Conservation (phyloP, 2,329 filamentous ascomycete species). For the Aquanectria penicillioides region DNA sequence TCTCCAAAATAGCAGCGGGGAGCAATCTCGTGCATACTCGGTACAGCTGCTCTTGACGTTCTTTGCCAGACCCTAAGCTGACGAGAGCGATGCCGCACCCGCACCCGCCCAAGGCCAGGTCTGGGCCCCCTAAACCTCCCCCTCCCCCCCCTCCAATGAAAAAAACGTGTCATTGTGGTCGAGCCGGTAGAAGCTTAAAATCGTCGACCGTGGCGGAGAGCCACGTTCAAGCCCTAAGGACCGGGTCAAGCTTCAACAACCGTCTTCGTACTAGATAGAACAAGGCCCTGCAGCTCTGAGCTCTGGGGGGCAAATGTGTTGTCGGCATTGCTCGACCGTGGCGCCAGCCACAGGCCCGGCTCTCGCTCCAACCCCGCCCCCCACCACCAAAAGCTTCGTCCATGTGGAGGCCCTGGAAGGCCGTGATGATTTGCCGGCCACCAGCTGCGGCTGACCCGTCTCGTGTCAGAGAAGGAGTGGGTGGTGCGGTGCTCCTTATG, state of each 20-base stretch:
- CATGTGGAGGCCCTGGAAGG: neutral
- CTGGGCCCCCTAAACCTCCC: too few relatives aligned
- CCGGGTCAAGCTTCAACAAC: neutral
- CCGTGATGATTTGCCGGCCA: slow-evolving; percentile 2
- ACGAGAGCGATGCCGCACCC: neutral
- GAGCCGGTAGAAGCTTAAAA: too few relatives aligned
- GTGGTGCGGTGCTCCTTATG: neutral
- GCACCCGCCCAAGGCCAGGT: too few relatives aligned
- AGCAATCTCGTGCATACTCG: neutral
- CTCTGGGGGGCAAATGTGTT: neutral
- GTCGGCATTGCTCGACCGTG: neutral
- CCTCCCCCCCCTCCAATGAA: too few relatives aligned
- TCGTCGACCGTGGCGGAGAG: too few relatives aligned
- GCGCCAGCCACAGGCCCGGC: neutral
- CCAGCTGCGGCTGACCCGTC: slow-evolving; percentile 5
- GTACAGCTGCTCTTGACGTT: neutral
- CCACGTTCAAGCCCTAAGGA: too few relatives aligned
- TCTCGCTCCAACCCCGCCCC: slow-evolving; percentile 1
- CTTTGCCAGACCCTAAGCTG: neutral
- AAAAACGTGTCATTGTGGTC: too few relatives aligned
- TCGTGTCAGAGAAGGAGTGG: neutral
- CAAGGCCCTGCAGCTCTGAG: neutral
- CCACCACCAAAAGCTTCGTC: neutral
- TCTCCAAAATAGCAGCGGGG: neutral
- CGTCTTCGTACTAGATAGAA: neutral